Conservation (phyloP, 352 stramenopile species). For the Globisporangium camurandrum region DNA sequence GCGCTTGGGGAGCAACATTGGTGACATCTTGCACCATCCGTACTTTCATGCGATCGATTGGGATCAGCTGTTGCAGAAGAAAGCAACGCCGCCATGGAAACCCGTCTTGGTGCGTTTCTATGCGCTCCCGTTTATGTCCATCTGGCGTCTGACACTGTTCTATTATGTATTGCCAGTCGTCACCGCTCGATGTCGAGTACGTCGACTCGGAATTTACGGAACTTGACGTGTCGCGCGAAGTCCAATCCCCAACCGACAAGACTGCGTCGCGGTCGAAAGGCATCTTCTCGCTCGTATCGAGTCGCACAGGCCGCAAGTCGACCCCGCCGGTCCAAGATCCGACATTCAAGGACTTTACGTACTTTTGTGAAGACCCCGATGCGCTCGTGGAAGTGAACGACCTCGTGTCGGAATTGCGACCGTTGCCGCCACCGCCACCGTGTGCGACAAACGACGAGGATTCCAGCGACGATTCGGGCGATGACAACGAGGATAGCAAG, state of each 20-base stretch:
- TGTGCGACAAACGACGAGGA: too few species aligned
- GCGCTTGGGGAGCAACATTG: conserved; percentile 83
- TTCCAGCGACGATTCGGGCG: too few species aligned
- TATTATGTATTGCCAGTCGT: too few species aligned
- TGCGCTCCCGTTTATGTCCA: not conserved
- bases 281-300: conserved; percentile 77
- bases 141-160: conserved; percentile 1
- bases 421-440: conserved; percentile 30
- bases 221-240: conserved; percentile 70
- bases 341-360: conserved; percentile 88
- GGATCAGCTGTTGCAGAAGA: conserved; percentile 79
- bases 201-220: conserved; percentile 84
- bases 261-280: conserved; percentile 64
- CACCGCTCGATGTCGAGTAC: conserved; percentile 79
- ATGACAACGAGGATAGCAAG: conserved; percentile 22
- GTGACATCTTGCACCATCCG: conserved; percentile 74
- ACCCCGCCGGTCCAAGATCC: conserved; percentile 77
- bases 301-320: conserved; percentile 51
- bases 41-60: conserved; percentile 81
- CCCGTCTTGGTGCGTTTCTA: conserved; percentile 41
- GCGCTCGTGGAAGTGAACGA: conserved; percentile 76
- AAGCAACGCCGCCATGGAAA: conserved; percentile 83
- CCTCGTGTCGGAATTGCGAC: conserved; percentile 72
- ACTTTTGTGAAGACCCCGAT: conserved; percentile 85
- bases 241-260: conserved; percentile 82